Conservation (phyloP, 768 basidiomycete species). For the Rossbeevera mucosa region DNA sequence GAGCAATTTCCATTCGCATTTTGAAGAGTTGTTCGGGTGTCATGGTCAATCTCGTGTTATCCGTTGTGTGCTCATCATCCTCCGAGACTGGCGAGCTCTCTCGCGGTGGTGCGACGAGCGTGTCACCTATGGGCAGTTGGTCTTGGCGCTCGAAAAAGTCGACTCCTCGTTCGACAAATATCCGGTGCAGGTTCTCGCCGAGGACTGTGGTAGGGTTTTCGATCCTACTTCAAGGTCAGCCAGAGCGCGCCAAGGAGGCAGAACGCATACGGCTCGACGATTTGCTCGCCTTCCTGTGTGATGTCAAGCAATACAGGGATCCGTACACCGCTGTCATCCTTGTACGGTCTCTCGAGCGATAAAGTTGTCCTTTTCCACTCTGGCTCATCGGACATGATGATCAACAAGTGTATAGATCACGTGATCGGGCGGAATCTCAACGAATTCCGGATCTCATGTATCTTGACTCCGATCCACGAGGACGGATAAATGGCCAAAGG, state of each 20-base stretch:
- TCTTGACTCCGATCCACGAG: conserved; percentile 32
- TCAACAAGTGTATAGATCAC: conserved; percentile 11
- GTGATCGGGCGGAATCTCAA: conserved; percentile 17
- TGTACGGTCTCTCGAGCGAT: conserved; percentile 77
- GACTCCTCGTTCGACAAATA: conserved; percentile 68
- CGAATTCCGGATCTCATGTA: conserved; percentile 10
- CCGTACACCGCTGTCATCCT: conserved; percentile 63
- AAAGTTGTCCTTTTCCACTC: conserved; percentile 59
- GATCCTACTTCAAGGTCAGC: conserved; percentile 36
- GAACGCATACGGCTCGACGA: conserved; percentile 64
- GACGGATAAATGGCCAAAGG: conserved; percentile 29
- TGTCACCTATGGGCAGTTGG: conserved; percentile 18
- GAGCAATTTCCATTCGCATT: conserved; percentile 68
- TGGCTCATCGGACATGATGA: conserved; percentile 29
- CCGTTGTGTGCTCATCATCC: conserved; percentile 28
- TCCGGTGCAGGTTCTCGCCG: conserved; percentile 61
- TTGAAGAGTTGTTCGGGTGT: conserved; percentile 66
- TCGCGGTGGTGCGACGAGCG: conserved; percentile 22
- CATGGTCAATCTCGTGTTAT: conserved; percentile 45
- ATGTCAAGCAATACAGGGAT: conserved; percentile 69
- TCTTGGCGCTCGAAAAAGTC: conserved; percentile 67
- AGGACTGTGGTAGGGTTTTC: conserved; percentile 55
- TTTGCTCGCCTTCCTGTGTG: conserved; percentile 58
- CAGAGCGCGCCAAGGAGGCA: conserved; percentile 2
- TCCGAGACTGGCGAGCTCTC: conserved; percentile 26